phyloP scores from a whole-genome alignment of 2,329 filamentous ascomycete genomes.

The Beauveria asiatica region DNA sequence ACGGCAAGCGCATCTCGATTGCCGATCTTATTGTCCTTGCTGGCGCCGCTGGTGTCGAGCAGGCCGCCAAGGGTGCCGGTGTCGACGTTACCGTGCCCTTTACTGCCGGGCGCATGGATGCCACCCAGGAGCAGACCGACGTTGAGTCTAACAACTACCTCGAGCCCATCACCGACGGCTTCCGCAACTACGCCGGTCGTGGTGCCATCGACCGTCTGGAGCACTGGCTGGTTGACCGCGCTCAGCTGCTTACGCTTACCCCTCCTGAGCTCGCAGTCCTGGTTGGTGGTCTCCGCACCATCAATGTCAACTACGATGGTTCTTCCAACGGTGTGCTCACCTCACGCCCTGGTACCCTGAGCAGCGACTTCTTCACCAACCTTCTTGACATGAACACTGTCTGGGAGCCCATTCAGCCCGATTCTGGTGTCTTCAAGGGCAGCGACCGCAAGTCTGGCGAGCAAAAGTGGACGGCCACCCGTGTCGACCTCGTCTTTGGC shows the following conservation, averaged over 20 bases:
- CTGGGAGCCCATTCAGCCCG: constrained; percentile 43
- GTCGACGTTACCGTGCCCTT: constrained; percentile 56
- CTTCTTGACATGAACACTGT: constrained; percentile 57
- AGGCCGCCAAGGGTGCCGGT: constrained; percentile 48
- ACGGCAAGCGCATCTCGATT: constrained; percentile 65
- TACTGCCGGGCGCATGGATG: constrained; percentile 63
- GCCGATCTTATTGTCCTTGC: constrained; percentile 71
- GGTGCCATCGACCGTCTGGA: constrained; percentile 54
- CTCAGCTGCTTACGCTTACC: constrained; percentile 60
- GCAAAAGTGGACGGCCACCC: constrained; percentile 62
- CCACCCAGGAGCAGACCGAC: constrained; percentile 65
- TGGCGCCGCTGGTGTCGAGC: constrained; percentile 63
- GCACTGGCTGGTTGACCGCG: constrained; percentile 63
- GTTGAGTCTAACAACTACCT: constrained; percentile 54
- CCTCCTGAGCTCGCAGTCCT: constrained; percentile 64
- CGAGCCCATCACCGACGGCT: constrained; percentile 63
- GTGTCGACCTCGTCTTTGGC: constrained; percentile 62
- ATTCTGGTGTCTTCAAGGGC: constrained; percentile 52
- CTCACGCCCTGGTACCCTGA: constrained; percentile 56
- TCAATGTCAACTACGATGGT: constrained; percentile 64
- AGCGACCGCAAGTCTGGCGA: constrained; percentile 55
- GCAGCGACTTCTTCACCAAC: constrained; percentile 78
- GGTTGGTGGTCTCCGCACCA: constrained; percentile 60
- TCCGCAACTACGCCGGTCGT: constrained; percentile 68
- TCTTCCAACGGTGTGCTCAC: constrained; percentile 62